These are phyloP conservation scores for Didymella lethalis DNA, from an alignment of 2,329 filamentous ascomycete species.

Conservation along the genomic window DNA sequence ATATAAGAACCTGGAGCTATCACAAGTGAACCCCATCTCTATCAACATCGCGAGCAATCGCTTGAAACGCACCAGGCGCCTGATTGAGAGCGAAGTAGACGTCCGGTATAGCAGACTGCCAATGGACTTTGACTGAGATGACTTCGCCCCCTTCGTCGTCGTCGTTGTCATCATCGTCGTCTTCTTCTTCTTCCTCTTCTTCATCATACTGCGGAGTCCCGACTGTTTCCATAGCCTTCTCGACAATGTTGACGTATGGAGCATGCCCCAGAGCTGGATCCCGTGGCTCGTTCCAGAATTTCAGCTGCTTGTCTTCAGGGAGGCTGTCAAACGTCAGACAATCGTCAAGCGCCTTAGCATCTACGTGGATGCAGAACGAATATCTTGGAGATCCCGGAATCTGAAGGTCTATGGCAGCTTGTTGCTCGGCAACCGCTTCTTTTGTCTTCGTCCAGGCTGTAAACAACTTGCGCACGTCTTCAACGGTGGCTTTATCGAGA, in stretches of 20 bases:
- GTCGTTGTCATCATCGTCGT: neutral
- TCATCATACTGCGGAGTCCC: neutral
- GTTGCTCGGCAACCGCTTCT: conserved; percentile 4
- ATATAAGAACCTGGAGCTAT: neutral
- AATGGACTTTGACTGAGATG: conserved; percentile 11
- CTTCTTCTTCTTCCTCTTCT: conserved; percentile 1
- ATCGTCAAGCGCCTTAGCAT: conserved; percentile 10
- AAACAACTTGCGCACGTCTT: conserved; percentile 7
- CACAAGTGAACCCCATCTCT: conserved; percentile 2
- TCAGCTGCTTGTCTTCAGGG: conserved; percentile 1
- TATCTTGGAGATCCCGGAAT: conserved; percentile 1
- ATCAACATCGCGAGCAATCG: neutral
- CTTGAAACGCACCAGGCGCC: neutral
- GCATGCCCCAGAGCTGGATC: conserved; percentile 7
- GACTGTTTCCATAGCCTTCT: neutral
- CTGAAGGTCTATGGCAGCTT: neutral
- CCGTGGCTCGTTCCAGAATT: neutral
- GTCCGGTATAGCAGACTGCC: conserved; percentile 2
- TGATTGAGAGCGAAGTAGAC: neutral
- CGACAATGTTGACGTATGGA: conserved; percentile 10
- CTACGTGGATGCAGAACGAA: conserved; percentile 15
- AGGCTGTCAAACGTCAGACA: conserved; percentile 6
- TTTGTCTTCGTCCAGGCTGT: conserved; percentile 7
- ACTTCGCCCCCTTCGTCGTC: neutral
- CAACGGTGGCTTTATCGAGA: conserved; percentile 7